phyloP scores from a whole-genome alignment of 1,139 yeast species.

The Eremothecium coryli region DNA sequence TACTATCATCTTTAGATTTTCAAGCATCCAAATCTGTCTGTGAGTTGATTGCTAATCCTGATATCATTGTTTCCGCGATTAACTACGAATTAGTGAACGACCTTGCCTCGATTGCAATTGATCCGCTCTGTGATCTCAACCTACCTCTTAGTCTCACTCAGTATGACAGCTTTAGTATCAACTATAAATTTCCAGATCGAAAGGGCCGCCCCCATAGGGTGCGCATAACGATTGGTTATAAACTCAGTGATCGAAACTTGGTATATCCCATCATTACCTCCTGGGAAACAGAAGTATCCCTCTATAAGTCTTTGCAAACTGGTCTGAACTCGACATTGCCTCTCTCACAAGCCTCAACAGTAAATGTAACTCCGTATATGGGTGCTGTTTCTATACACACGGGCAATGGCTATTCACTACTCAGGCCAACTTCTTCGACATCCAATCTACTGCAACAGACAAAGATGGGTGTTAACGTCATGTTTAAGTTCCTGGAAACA shows the following conservation, averaged over 20 bases:
- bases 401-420: conserved; percentile 11
- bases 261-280: conserved; percentile 20
- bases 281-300: conserved; percentile 30
- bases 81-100: conserved; percentile 21
- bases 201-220: conserved; percentile 20
- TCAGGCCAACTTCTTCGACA: not conserved
- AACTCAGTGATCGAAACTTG: conserved; percentile 8
- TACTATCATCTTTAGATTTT: conserved; percentile 28
- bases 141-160: conserved; percentile 19
- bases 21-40: conserved; percentile 25
- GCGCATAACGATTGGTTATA: conserved; percentile 20
- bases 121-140: conserved; percentile 17
- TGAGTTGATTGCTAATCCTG: conserved; percentile 5
- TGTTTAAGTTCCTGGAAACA: conserved; percentile 7
- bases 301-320: conserved; percentile 15
- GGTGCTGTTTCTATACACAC: conserved; percentile 10
- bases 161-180: conserved; percentile 25
- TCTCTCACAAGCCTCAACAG: conserved; percentile 16
- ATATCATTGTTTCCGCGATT: conserved; percentile 5
- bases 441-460: conserved; percentile 3
- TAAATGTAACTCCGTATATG: conserved; percentile 18
- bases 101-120: conserved; percentile 15
- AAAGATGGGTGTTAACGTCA: conserved; percentile 14
- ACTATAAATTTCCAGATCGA: conserved; percentile 21
- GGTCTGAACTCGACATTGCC: conserved; percentile 5